These are phyloP conservation scores for Globisporangium paroecandrum DNA, from an alignment of 352 stramenopile species.

Conservation along the genomic window DNA sequence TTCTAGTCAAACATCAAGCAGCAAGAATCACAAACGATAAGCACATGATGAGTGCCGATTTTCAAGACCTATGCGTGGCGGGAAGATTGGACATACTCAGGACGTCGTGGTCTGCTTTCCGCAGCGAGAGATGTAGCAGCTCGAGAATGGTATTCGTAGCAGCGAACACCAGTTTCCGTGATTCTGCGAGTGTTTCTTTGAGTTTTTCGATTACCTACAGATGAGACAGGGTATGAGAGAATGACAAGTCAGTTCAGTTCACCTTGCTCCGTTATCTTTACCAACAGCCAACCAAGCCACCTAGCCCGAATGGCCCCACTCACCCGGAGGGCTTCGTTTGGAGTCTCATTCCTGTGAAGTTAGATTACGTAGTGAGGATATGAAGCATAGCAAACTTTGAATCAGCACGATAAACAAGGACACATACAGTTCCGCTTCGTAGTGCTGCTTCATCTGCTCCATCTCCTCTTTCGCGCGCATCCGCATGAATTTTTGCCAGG, in stretches of 20 bases:
- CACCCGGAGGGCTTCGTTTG: conserved; percentile 40
- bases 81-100: conserved; percentile 32
- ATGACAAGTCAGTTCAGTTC: not conserved
- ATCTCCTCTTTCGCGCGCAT: conserved; percentile 51
- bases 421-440: conserved; percentile 29
- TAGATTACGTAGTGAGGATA: not conserved
- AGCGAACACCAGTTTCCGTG: conserved; percentile 52
- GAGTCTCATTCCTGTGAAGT: conserved; percentile 33
- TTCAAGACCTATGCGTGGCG: no score
- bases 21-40: no score
- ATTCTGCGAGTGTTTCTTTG: conserved; percentile 51
- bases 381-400: not conserved
- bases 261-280: no score
- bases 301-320: not conserved
- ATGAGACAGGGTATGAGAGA: not conserved
- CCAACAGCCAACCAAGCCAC: not conserved
- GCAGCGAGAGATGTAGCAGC: conserved; percentile 54
- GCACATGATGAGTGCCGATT: no score
- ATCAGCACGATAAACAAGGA: not conserved
- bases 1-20: conserved; percentile 24
- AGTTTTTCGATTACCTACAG: conserved; percentile 56
- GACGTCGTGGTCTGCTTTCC: conserved; percentile 49
- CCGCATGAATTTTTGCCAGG: conserved; percentile 53
- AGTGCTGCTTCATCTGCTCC: conserved; percentile 43
- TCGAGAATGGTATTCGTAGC: conserved; percentile 60